A percentile compares a stretch with the other conserved stretches of the same genome.
Evolutionary conservation across 169 alveolate genomes (phyloP).

Genomic region (Cryptosporidium parvum): DNA sequence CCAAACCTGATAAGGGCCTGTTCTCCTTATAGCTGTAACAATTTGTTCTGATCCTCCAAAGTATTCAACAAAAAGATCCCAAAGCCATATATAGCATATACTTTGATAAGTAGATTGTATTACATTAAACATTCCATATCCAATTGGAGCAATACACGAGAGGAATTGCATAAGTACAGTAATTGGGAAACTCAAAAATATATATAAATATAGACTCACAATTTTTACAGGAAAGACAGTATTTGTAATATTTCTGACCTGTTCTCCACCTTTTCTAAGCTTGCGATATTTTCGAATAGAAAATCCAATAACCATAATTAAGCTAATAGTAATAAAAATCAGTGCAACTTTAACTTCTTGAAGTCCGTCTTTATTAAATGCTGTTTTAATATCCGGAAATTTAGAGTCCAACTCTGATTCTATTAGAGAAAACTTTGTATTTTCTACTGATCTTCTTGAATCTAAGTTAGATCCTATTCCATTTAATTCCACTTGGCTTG

Average conservation of each 20-base stretch:
- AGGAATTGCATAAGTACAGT: constrained; percentile 54
- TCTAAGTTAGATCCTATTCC: constrained; percentile 11
- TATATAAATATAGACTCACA: constrained; percentile 60
- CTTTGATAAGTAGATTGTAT: constrained; percentile 58
- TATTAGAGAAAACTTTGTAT: constrained; percentile 25
- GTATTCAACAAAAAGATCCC: constrained; percentile 73
- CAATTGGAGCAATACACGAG: constrained; percentile 56
- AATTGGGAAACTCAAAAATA: constrained; percentile 59
- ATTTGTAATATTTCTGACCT: constrained; percentile 65
- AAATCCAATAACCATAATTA: constrained; percentile 69
- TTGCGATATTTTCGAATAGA: constrained; percentile 76
- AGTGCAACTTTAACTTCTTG: constrained; percentile 60
- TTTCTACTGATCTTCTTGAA: constrained; percentile 47
- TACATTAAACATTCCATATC: constrained; percentile 65
- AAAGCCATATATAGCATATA: constrained; percentile 45
- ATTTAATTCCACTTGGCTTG: background rate
- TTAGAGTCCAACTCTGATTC: constrained; percentile 62
- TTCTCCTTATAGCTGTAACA: constrained; percentile 70
- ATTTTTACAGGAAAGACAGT: constrained; percentile 68
- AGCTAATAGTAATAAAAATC: constrained; percentile 28
- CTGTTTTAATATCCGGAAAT: constrained; percentile 32
- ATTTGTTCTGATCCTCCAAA: constrained; percentile 75
- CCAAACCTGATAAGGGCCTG: constrained; percentile 71
- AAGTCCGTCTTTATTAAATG: constrained; percentile 18
- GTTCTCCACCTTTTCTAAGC: constrained; percentile 63